These are phyloP conservation scores for Cylindrotheca fusiformis DNA, from an alignment of 108 stramenopile genomes.

Conservation along the genomic window DNA sequence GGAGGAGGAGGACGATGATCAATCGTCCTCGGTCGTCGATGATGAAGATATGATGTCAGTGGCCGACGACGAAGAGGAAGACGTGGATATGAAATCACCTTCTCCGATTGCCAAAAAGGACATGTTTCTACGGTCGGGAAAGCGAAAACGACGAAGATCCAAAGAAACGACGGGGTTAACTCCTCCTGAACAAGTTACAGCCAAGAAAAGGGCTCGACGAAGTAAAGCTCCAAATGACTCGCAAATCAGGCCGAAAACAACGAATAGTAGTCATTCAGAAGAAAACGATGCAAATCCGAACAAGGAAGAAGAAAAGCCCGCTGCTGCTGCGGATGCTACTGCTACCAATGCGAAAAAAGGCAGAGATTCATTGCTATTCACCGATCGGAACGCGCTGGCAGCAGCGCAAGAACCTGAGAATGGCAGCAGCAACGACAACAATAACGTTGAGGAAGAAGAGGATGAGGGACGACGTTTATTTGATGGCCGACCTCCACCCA, in stretches of 20 bases:
- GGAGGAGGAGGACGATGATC: conserved; percentile 24
- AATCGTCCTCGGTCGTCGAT: background rate
- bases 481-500: conserved; percentile 1
- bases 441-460: conserved; percentile 1
- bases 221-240: background rate
- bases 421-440: background rate
- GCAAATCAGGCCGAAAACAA: background rate
- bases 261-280: background rate
- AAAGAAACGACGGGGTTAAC: conserved; percentile 31
- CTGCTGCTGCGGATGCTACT: conserved; percentile 2
- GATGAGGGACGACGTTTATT: conserved; percentile 18
- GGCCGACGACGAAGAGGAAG: conserved; percentile 14
- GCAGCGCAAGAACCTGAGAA: conserved; percentile 11
- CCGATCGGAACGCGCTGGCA: conserved; percentile 8
- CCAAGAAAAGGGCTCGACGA: conserved; percentile 6
- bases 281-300: background rate
- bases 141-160: conserved; percentile 45
- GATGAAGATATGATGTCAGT: conserved; percentile 16
- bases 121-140: conserved; percentile 47
- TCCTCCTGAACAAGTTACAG: conserved; percentile 13
- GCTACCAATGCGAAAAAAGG: background rate
- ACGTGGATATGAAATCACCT: conserved; percentile 2
- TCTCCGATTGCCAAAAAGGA: conserved; percentile 11
- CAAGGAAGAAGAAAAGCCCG: no score
- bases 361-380: conserved; percentile 2